Base-by-base conservation (phyloP, 306 rosid genomes). In the Ormosia semicastrata region DNA sequence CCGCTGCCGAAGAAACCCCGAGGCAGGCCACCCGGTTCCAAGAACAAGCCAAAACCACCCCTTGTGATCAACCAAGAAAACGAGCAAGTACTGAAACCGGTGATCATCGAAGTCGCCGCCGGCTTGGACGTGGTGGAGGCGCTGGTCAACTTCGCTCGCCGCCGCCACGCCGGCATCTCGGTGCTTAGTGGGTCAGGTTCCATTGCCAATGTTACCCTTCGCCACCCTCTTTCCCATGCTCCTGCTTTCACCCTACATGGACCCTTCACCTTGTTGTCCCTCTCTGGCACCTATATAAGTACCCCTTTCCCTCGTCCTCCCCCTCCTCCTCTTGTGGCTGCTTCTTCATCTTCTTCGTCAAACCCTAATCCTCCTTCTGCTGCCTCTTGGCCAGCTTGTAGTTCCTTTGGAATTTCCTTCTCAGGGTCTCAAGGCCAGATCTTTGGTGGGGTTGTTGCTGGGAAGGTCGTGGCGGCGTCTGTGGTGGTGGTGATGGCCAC, bases 1-100 rank as follows among this genome's bases (percentile, higher is more conserved):
- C 69, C 66, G 8, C 36, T 52, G 2, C 11, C 39, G 9, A 88
- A 46, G 70, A 91, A 77, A 52, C 89, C 89, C 5, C 80, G 92
- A 49, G 97, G 97, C 12, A 83, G 97, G 33, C 97, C 97, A 2
- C 91, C 85, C 1, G 94, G 94, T 0, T 93, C 95, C 0, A 93
- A 89, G 83, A 93, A 93, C 89, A 93, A 87, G 58, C 94, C 94
- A 0, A 88, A 88, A 62, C 81, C 90, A 7, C 91, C 94, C 3
- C n/a, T 89, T 2, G 83, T 92, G 1, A 85, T 90, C 46, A 86
- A 84, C 65, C 85, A 87, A 14, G 90, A 89, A 15, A 69, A 50
- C 13, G 87, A 86, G 10, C 71, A 83, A 0, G 69, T 71, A 18
- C 33, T 92, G 86, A 88, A 81, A 29, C 71, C 94, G 0, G 87